phyloP scores from a whole-genome alignment of 2,329 filamentous ascomycete species.

The Phaeosphaeriaceae sp. region DNA sequence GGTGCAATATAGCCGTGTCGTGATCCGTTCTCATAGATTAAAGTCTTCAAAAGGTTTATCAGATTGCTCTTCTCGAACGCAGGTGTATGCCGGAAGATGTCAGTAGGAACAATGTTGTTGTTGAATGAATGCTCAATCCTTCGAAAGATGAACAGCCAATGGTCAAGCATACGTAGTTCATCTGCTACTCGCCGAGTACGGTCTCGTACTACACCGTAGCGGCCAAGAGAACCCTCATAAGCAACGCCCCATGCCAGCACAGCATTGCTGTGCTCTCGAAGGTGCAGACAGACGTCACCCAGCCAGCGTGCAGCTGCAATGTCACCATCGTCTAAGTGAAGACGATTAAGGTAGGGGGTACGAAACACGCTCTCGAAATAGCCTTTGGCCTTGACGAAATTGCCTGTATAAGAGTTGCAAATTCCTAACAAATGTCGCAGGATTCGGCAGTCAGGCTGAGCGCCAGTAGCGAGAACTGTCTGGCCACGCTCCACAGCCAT shows the following conservation, averaged over 20 bases:
- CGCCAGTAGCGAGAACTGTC: conserved; percentile 17
- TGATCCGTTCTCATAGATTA: conserved; percentile 7
- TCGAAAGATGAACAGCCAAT: conserved; percentile 22
- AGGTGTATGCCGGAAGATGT: conserved; percentile 31
- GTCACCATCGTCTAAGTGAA: conserved; percentile 38
- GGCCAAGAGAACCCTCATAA: conserved; percentile 28
- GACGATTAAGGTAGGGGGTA: conserved; percentile 24
- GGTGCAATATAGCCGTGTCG: background rate
- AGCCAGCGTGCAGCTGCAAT: conserved; percentile 43
- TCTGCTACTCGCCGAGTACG: conserved; percentile 20
- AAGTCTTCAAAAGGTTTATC: conserved; percentile 14
- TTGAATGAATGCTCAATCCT: conserved; percentile 22
- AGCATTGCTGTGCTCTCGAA: conserved; percentile 36
- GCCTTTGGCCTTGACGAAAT: conserved; percentile 36
- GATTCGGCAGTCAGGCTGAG: conserved; percentile 35
- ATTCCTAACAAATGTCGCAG: conserved; percentile 38
- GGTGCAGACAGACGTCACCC: conserved; percentile 39
- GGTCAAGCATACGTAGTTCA: conserved; percentile 31
- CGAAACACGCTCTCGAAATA: conserved; percentile 37
- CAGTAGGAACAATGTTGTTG: conserved; percentile 28
- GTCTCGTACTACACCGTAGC: conserved; percentile 21
- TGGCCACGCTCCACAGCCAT: conserved; percentile 33
- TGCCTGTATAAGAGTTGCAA: conserved; percentile 31
- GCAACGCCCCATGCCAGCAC: conserved; percentile 39
- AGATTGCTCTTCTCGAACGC: conserved; percentile 30